These are phyloP conservation scores for Citrus maxima DNA, from an alignment of 345 rosid genomes.

Conservation along the genomic window DNA sequence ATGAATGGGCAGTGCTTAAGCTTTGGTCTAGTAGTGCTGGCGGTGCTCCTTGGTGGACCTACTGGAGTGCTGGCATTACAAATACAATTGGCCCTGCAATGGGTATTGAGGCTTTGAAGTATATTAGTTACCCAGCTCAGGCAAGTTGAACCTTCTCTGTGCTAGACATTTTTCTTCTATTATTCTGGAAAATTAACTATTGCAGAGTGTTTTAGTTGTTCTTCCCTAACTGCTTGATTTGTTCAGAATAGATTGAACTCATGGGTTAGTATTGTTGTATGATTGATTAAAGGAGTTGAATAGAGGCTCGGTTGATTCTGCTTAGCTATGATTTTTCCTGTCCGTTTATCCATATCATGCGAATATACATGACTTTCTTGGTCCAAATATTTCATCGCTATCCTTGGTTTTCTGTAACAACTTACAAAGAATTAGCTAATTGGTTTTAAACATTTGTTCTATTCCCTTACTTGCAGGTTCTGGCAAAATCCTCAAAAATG, in stretches of 20 bases:
- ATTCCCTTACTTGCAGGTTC: conserved; percentile 50
- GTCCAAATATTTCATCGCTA: not conserved
- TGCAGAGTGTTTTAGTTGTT: not conserved
- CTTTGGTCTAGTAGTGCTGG: conserved; percentile 69
- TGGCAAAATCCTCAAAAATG: conserved; percentile 96
- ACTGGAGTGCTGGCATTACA: conserved; percentile 97
- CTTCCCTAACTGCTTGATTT: not conserved
- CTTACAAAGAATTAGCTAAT: not conserved
- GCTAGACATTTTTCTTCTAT: not conserved
- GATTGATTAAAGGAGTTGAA: not conserved
- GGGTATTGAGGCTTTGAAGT: conserved; percentile 97
- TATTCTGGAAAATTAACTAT: not conserved
- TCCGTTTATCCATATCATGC: not conserved
- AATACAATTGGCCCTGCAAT: conserved; percentile 97
- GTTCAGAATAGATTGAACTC: not conserved
- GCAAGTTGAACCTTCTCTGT: conserved; percentile 26
- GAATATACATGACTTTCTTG: not conserved
- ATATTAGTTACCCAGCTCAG: conserved; percentile 99
- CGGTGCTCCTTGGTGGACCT: conserved; percentile 94
- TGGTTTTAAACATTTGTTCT: not conserved
- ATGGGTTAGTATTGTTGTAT: not conserved
- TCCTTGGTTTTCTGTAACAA: not conserved
- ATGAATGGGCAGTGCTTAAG: conserved; percentile 59
- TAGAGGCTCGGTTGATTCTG: not conserved
- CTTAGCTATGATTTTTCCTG: not conserved